phyloP scores from a whole-genome alignment of 2,329 filamentous ascomycete species.

The Cercospora brassicicola region DNA sequence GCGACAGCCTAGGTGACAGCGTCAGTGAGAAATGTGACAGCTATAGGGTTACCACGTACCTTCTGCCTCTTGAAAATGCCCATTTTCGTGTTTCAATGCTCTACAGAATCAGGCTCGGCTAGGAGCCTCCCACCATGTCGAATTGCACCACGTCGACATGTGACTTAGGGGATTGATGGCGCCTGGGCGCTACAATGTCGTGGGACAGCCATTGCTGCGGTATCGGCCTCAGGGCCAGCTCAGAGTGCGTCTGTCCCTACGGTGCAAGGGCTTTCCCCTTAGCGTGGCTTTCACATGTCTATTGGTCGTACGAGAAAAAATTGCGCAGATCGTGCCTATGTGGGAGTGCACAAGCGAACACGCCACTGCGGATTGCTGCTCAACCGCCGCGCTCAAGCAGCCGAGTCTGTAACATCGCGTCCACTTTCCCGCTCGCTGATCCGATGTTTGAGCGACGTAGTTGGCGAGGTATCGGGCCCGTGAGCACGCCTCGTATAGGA shows the following conservation, averaged over 20 bases:
- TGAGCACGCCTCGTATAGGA: neutral
- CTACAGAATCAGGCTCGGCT: neutral
- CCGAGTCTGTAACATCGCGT: neutral
- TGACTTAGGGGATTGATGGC: neutral
- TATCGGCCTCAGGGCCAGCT: slow-evolving; percentile 13
- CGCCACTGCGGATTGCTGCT: neutral
- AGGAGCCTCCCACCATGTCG: slow-evolving; percentile 3
- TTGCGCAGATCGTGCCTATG: slow-evolving; percentile 1
- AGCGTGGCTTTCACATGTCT: neutral
- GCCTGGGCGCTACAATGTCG: neutral
- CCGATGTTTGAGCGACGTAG: neutral
- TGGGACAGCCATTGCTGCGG: slow-evolving; percentile 15
- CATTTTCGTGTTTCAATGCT: slow-evolving; percentile 9
- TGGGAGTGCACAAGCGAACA: neutral
- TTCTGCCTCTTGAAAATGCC: slow-evolving; percentile 16
- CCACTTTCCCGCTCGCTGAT: slow-evolving; percentile 1
- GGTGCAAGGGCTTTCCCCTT: neutral
- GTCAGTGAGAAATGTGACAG: neutral
- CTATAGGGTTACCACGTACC: neutral
- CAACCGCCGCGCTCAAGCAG: neutral
- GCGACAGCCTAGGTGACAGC: neutral
- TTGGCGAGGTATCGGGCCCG: neutral
- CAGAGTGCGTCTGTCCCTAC: neutral
- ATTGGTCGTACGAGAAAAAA: slow-evolving; percentile 1
- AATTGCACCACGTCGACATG: neutral